Evolutionary conservation across 2,329 filamentous ascomycete species (phyloP), one percentile per base, ranked within the genome.

Genomic region (Cadophora sp.): DNA sequence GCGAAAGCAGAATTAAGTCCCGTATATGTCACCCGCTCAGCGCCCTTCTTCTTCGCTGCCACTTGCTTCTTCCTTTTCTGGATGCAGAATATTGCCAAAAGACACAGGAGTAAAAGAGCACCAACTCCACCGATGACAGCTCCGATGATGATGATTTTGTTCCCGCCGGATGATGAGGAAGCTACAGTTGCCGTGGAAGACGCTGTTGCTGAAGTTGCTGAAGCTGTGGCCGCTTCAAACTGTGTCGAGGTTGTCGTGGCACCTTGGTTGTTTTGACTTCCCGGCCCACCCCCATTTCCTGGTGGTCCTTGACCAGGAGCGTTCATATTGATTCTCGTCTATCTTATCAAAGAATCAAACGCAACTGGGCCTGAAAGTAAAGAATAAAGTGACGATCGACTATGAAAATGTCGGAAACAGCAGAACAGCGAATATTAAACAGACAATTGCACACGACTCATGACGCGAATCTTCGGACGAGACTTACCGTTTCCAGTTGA

Each of bases 61-160:
- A 66, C 51, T 22, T 51, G 68, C 43, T 67, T 70, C 56, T 70
- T 73, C 48, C 69, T 68, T 29, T 53, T 62, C 55, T 68, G 67
- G 9, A 70, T 50, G 31, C 70, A 62, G 34, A 66, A 74, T 12
- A 72, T 56, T 50, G 31, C 65, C 22, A 73, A 11, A 7, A 74
- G 50, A 27, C 68, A 64, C 19, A 74, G 29, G 7, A 75, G 48
- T 7, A 74, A 51, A 4, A 73, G 16, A 6, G 53, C 63, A 5
- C 40, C 66, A n/a, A 74, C 22, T 9, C 72, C 72, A 29, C 73
- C 72, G 24, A 75, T 53, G 4, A 72, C 63, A 27, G 64, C 68
- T 31, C 63, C 72, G 22, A 74, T 70, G 19, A 75, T 70, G 16
- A 71, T 53, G 4, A 59, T 67, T 31, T 69, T 67, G 11, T 64